Evolutionary conservation across 1,284 basidiomycete species (phyloP).

Genomic region (Trichosporon asahii): DNA sequence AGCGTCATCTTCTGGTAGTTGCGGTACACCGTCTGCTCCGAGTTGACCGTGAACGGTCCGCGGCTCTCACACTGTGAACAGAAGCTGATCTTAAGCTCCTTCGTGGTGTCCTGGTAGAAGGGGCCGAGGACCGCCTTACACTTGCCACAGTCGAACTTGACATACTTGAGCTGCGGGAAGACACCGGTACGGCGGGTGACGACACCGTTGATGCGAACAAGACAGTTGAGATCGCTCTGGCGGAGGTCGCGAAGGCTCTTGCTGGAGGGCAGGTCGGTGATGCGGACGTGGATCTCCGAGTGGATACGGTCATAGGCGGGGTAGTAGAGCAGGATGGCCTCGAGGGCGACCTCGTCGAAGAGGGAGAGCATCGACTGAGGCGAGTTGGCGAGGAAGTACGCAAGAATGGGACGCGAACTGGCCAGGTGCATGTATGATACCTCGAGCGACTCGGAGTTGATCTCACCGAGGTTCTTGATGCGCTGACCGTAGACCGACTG

Average conservation of each 20-base stretch:
- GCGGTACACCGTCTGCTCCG: conserved; percentile 95
- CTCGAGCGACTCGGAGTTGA: conserved; percentile 95
- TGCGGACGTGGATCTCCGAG: conserved; percentile 94
- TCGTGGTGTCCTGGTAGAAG: conserved; percentile 94
- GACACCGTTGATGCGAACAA: conserved; percentile 94
- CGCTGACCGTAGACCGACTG: conserved; percentile 91
- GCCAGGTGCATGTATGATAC: conserved; percentile 92
- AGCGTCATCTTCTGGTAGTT: conserved; percentile 99
- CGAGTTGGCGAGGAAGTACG: conserved; percentile 94
- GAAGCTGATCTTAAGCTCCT: conserved; percentile 90
- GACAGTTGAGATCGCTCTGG: conserved; percentile 85
- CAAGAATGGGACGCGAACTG: conserved; percentile 85
- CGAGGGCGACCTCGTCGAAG: conserved; percentile 92
- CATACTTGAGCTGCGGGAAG: conserved; percentile 98
- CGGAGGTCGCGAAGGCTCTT: conserved; percentile 90
- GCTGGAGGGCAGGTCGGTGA: conserved; percentile 86
- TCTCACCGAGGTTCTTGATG: conserved; percentile 90
- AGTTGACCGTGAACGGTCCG: conserved; percentile 94
- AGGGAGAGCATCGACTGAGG: conserved; percentile 88
- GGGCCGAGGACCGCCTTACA: conserved; percentile 90
- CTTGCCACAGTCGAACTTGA: conserved; percentile 96
- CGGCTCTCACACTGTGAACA: conserved; percentile 91
- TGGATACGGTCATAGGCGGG: conserved; percentile 96
- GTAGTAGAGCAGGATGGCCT: conserved; percentile 92
- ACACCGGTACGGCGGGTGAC: conserved; percentile 94